Base-by-base conservation (phyloP, 768 basidiomycete genomes). In the Hypholoma sublateritium region DNA sequence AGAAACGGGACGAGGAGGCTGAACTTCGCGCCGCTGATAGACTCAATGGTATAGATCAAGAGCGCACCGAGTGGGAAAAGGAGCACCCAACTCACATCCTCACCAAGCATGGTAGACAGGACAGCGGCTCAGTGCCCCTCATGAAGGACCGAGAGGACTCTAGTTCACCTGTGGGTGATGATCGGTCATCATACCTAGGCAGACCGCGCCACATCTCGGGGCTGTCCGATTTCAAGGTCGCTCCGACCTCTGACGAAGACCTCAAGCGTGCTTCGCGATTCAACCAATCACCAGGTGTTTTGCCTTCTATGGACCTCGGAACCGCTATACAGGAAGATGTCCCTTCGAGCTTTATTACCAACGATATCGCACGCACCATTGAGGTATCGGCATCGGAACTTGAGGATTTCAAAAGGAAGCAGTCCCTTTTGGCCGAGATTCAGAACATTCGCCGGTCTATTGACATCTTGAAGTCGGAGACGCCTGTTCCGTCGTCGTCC, bases 31-130 rank as follows among this genome's bases (percentile, higher is more conserved):
- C 93, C 36, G 85, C 91, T 0, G 82, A 82, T 45, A 77, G 85
- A 45, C 86, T 95, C 69, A 79, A 76, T 11, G 80, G 73, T 55
- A 73, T 93, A 41, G 76, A 82, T 24, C 76, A 77, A 43, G 94
- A 97, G 68, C 85, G 87, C 52, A 81, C 82, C 37, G 85, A 88
- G 56, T 98, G 95, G 95, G 94, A 96, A 67, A 85, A 80, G 62
- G 87, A 91, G 47, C 93, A 97, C 66, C 88, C 89, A 4, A 76
- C 80, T 13, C 19, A 47, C 46, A 47, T 47, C 41, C 72, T 85
- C 55, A 65, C 72, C 56, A 84, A 78, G 65, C 84, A 90, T 69
- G 83, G 76, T 35, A 79, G 90, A 14, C 72, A 82, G 34, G 82
- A 84, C 53, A 91, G 88, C 62, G 80, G 78, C 35, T 72, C 82